A percentile compares a stretch with the other conserved stretches of the same genome.
Evolutionary conservation across 2,329 filamentous ascomycete species (phyloP).

Genomic region (Diplodia corticola): DNA sequence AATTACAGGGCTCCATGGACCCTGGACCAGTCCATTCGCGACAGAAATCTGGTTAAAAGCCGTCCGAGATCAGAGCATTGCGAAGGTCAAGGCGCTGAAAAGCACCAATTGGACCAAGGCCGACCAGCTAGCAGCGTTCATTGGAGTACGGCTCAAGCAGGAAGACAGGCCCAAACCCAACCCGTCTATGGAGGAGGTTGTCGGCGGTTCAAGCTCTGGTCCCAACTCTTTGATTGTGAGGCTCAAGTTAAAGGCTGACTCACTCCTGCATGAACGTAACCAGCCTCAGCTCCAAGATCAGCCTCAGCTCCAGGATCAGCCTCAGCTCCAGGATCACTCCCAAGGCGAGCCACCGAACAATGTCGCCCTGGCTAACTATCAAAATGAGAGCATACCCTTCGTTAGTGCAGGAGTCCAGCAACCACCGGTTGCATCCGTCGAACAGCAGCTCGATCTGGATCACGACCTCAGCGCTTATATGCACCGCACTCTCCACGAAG

Average conservation of each 20-base stretch:
- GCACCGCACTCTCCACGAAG: not conserved
- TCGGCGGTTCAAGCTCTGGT: not conserved
- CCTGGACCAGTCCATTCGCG: not conserved
- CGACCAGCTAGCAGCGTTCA: not conserved
- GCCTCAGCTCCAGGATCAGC: not conserved
- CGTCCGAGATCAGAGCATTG: not conserved
- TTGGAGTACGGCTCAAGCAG: not conserved
- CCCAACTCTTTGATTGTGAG: not conserved
- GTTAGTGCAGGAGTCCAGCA: fast-evolving
- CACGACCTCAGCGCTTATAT: not conserved
- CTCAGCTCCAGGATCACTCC: not conserved
- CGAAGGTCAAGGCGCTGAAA: not conserved
- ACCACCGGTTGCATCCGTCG: not conserved
- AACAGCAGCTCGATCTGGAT: not conserved
- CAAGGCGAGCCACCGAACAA: not conserved
- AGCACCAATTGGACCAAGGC: not conserved
- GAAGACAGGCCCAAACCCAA: not conserved
- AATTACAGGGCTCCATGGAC: not conserved
- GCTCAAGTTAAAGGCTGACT: not conserved
- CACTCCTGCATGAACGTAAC: not conserved
- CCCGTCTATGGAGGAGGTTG: not conserved
- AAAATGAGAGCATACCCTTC: not conserved
- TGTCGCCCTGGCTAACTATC: not conserved
- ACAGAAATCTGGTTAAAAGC: constrained; percentile 1
- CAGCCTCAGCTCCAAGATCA: not conserved